Conservation (phyloP, 2,329 filamentous ascomycete species). For the Rutstroemia sydowiana region DNA sequence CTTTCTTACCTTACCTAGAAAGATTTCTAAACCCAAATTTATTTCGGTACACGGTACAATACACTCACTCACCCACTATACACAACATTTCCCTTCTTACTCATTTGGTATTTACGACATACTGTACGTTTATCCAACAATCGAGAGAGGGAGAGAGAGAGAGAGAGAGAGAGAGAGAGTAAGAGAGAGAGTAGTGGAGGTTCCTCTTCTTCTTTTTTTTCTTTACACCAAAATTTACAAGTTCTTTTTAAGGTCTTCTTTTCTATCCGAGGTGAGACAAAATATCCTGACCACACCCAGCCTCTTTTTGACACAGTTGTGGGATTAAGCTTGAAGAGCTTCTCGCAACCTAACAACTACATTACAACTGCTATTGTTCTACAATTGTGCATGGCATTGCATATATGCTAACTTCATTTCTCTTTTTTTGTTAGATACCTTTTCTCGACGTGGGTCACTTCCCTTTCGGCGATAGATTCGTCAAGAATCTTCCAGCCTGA, state of each 20-base stretch:
- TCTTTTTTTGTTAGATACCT: constrained; percentile 15
- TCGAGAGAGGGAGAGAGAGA: constrained; percentile 13
- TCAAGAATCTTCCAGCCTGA: constrained; percentile 14
- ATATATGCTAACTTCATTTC: constrained; percentile 19
- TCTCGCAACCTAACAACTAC: constrained; percentile 10
- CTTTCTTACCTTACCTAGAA: too few relatives aligned
- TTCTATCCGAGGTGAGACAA: constrained; percentile 27
- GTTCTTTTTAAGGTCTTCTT: too few relatives aligned
- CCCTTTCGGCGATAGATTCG: constrained; percentile 18
- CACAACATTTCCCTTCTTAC: not conserved
- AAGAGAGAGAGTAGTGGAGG: constrained; percentile 9
- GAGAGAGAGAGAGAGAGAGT: too few relatives aligned
- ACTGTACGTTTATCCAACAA: constrained; percentile 3
- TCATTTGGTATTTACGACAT: constrained; percentile 4
- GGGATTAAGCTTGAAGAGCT: constrained; percentile 21
- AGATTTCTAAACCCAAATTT: too few relatives aligned
- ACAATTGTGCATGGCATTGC: constrained; percentile 10
- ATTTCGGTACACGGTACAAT: too few relatives aligned
- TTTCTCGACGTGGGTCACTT: constrained; percentile 17
- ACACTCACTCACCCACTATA: not conserved
- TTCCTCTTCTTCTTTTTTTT: not conserved
- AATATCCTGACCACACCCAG: constrained; percentile 13
- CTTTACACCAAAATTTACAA: not conserved
- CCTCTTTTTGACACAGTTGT: constrained; percentile 21
- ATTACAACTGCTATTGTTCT: constrained; percentile 5